A percentile compares a stretch with the other conserved stretches of the same genome.
Conservation (phyloP, 164 flowering plant genomes). For the Piper longum region DNA sequence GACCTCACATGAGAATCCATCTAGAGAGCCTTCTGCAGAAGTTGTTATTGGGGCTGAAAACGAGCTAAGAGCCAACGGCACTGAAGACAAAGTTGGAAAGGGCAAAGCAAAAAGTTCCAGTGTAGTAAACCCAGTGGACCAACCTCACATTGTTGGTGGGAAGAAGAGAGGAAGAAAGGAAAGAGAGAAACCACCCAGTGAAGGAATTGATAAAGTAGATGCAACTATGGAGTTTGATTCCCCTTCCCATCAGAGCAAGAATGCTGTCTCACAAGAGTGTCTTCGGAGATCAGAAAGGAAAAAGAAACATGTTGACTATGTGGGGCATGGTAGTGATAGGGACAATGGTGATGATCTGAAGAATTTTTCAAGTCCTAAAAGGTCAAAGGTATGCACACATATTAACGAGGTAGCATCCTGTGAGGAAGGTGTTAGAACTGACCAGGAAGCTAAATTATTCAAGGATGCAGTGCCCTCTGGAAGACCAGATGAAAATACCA, state of each 20-base stretch:
- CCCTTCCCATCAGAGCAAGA: slow-evolving; percentile 5
- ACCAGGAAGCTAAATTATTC: slow-evolving; percentile 5
- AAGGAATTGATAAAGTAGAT: slow-evolving; percentile 21
- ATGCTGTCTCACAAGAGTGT: slow-evolving; percentile 3
- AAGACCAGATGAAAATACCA: slow-evolving; percentile 1
- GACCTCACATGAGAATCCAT: slow-evolving; percentile 3
- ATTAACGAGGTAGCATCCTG: slow-evolving; percentile 8
- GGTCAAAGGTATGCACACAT: slow-evolving; percentile 12
- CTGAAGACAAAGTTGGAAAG: not conserved
- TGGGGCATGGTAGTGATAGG: slow-evolving; percentile 38
- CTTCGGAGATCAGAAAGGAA: slow-evolving; percentile 35
- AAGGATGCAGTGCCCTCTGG: slow-evolving; percentile 11
- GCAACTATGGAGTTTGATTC: slow-evolving; percentile 6
- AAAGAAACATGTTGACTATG: slow-evolving; percentile 36
- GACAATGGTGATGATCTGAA: slow-evolving; percentile 12
- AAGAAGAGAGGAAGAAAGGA: slow-evolving; percentile 28
- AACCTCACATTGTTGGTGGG: slow-evolving; percentile 12
- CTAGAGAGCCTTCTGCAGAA: slow-evolving; percentile 1
- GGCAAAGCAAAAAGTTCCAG: not conserved
- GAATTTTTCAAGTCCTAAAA: slow-evolving; percentile 10
- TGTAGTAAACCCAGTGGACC: not conserved
- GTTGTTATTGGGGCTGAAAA: not conserved
- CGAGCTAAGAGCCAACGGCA: not conserved
- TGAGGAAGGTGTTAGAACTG: slow-evolving; percentile 5
- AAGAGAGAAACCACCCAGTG: slow-evolving; percentile 27